A percentile compares a stretch with the other conserved stretches of the same genome.
These are phyloP conservation scores for Isoetes taiwanensis DNA, from an alignment of 75 land plant species.

Conservation along the genomic window DNA sequence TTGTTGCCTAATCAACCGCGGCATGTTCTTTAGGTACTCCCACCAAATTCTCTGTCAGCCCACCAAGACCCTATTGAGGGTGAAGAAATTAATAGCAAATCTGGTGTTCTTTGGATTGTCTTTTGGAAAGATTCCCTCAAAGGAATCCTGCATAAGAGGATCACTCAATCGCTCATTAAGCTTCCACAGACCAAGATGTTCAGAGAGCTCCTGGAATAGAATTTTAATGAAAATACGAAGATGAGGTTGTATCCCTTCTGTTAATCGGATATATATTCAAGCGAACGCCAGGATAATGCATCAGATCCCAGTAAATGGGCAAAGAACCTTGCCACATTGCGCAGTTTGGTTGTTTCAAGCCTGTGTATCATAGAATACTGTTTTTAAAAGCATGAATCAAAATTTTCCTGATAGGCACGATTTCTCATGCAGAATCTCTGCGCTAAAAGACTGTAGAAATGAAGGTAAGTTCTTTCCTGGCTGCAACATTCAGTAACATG, in stretches of 20 bases:
- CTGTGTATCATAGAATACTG: slow-evolving; percentile 89
- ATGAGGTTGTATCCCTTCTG: slow-evolving; percentile 93
- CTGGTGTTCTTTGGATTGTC: slow-evolving; percentile 76
- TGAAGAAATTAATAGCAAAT: slow-evolving; percentile 80
- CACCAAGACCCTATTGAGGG: slow-evolving; percentile 89
- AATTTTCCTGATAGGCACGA: slow-evolving; percentile 63
- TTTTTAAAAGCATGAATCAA: slow-evolving; percentile 69
- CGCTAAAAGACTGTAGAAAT: slow-evolving; percentile 72
- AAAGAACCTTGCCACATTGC: slow-evolving; percentile 92
- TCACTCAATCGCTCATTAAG: slow-evolving; percentile 73
- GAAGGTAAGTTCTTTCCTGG: slow-evolving; percentile 67
- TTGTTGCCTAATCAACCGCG: slow-evolving; percentile 75
- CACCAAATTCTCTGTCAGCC: slow-evolving; percentile 77
- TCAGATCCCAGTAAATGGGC: slow-evolving; percentile 79
- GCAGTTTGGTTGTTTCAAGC: slow-evolving; percentile 66
- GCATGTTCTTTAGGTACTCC: slow-evolving; percentile 85
- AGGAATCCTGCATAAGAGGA: slow-evolving; percentile 64
- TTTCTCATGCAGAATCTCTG: slow-evolving; percentile 89
- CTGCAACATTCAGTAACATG: slow-evolving; percentile 86
- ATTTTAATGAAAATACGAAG: slow-evolving; percentile 87
- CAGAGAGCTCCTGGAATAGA: slow-evolving; percentile 79
- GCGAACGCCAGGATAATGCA: slow-evolving; percentile 79
- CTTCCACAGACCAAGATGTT: slow-evolving; percentile 60
- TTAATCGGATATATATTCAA: slow-evolving; percentile 65
- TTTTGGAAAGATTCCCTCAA: slow-evolving; percentile 67